Conservation (phyloP, 1,284 basidiomycete species). For the Ustilago xerochloae region DNA sequence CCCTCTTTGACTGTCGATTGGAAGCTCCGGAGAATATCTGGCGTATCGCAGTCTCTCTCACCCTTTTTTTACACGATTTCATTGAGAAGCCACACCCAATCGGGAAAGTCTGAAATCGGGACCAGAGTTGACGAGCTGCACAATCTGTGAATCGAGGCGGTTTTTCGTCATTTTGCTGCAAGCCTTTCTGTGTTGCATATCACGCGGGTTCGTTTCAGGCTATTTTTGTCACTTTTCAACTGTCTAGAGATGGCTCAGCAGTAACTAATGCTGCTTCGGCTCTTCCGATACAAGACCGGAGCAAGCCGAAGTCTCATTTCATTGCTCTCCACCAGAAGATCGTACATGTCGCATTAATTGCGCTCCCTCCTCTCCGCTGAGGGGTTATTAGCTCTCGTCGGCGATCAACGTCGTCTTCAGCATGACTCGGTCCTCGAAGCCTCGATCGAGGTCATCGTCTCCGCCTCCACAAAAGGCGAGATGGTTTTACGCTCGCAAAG, state of each 20-base stretch:
- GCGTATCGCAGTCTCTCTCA: constrained; percentile 8
- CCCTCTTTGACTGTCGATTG: neutral
- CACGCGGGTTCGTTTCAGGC: neutral
- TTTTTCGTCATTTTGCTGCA: constrained; percentile 2
- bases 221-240: constrained; percentile 14
- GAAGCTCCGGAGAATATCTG: neutral
- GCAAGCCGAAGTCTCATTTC: neutral
- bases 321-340: no score
- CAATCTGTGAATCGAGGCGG: neutral
- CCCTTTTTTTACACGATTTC: neutral
- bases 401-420: no score
- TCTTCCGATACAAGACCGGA: neutral
- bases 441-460: no score
- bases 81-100: neutral
- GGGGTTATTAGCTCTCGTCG: no score
- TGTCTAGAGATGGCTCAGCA: no score
- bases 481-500: constrained; percentile 64
- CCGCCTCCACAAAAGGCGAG: constrained; percentile 38
- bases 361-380: no score
- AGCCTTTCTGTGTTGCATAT: neutral
- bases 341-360: neutral
- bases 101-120: neutral
- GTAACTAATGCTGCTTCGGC: neutral
- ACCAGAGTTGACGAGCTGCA: neutral
- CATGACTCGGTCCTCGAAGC: constrained; percentile 24